Base-by-base conservation (phyloP, 1,284 basidiomycete genomes). In the Apiotrichum laibachii region DNA sequence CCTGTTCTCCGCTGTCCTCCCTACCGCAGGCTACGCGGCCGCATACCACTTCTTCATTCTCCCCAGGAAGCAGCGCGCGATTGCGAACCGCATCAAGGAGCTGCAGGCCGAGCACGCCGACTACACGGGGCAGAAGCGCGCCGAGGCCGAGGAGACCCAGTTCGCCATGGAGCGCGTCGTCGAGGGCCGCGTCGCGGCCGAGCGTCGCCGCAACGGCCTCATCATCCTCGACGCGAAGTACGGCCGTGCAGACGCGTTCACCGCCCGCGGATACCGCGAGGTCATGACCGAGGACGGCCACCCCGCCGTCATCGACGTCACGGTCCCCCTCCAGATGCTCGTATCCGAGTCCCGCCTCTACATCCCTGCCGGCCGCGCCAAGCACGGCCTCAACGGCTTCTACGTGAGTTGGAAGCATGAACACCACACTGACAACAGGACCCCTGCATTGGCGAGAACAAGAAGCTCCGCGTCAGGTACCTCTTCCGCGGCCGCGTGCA, bases 251-350 rank as follows among this genome's bases (percentile, higher is more conserved):
- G 51, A 64, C 0, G 65, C 69, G 2, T 78, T 77, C 61, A 75
- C 75, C 5, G 39, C 77, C 35, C 82, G 84, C 62, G 80, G 80
- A 50, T 82, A 84, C 63, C 81, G 81, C 53, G 70, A 71, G 31
- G 58, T 60, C 18, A 55, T 44, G 5, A 43, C 42, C 35, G 56
- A 53, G 21, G 60, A 79, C 57, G 84, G 83, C 53, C 79, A 88
- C 45, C 65, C 69, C 31, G 62, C 50, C 44, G 78, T 82, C 48
- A 82, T 90, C 64, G 86, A 92, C 75, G 89, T 93, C 42, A 88
- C 86, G 19, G 80, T 89, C 35, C 85, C 92, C 5, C 71, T 95
- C 33, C 92, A 94, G 79, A 86, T 89, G 26, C 81, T 95, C 18
- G 88, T 94, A 48, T 83, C 84, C 64, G 83, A 87, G 64, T 87